These are phyloP conservation scores for Coemansia sp. DNA, from an alignment of 192 early-diverging fungal species.

Conservation along the genomic window DNA sequence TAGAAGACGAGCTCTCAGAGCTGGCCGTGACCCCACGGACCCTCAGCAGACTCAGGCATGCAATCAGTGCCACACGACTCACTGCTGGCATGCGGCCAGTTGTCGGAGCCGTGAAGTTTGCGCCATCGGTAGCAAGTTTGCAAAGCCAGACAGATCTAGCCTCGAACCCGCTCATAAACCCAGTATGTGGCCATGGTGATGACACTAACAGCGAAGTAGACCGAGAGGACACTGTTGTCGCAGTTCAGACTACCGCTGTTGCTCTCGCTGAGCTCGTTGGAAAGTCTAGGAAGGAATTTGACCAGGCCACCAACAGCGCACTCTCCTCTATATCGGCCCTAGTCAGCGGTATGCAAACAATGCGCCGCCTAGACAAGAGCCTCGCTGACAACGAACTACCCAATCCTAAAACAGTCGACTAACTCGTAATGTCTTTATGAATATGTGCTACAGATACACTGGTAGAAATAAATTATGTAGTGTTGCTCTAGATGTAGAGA, in stretches of 20 bases:
- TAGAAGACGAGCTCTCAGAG: conserved; percentile 33
- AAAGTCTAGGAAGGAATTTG: conserved; percentile 14
- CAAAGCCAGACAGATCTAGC: not conserved
- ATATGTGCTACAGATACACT: not conserved
- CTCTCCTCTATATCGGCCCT: conserved; percentile 16
- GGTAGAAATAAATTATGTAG: not conserved
- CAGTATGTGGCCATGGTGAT: not conserved
- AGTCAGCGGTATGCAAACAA: conserved; percentile 9
- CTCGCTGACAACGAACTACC: not conserved
- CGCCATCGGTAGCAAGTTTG: not conserved
- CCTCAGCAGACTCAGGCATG: conserved; percentile 17
- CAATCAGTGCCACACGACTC: not conserved
- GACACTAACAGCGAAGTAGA: not conserved
- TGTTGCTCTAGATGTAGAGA: not conserved
- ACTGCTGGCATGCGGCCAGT: conserved; percentile 16
- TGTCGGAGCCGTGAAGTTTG: conserved; percentile 4
- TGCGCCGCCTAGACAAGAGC: conserved; percentile 6
- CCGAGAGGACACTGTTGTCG: conserved; percentile 3
- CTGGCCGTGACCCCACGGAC: conserved; percentile 5
- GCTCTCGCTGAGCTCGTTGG: conserved; percentile 9
- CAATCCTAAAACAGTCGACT: not conserved
- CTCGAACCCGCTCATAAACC: not conserved
- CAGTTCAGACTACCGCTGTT: conserved; percentile 7
- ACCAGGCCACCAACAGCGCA: conserved; percentile 12
- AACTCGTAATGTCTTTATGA: not conserved